These are phyloP conservation scores for Pelomyxa schiedti DNA, from an alignment of 78 protist genomes.

Conservation along the genomic window DNA sequence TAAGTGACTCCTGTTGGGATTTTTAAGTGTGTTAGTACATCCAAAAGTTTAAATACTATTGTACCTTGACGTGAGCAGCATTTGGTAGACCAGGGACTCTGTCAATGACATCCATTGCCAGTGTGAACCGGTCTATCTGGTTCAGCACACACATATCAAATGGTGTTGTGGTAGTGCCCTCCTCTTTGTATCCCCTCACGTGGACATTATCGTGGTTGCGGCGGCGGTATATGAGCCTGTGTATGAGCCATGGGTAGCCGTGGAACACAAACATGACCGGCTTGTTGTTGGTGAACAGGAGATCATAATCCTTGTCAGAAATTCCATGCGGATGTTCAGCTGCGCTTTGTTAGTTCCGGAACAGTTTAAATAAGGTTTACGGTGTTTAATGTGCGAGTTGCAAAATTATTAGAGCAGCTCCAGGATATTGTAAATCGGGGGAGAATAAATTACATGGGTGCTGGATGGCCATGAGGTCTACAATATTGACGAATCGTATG, in stretches of 20 bases:
- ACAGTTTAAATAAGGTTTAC: too few relatives aligned
- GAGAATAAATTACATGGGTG: too few relatives aligned
- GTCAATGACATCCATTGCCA: neutral
- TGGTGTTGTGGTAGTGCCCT: slow-evolving; percentile 15
- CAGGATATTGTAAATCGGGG: too few relatives aligned
- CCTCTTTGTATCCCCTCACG: slow-evolving; percentile 6
- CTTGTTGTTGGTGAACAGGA: neutral
- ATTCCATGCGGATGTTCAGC: slow-evolving; percentile 3
- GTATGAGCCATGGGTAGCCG: neutral
- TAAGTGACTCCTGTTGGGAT: too few relatives aligned
- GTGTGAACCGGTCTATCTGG: neutral
- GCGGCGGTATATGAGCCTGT: neutral
- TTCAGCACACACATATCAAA: slow-evolving; percentile 4
- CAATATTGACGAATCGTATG: neutral
- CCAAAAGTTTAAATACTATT: too few relatives aligned
- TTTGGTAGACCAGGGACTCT: neutral
- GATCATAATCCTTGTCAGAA: neutral
- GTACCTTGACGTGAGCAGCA: too few relatives aligned
- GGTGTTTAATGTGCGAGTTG: too few relatives aligned
- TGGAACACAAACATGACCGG: neutral
- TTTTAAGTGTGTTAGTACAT: too few relatives aligned
- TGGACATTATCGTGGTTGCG: neutral
- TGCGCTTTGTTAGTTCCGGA: too few relatives aligned
- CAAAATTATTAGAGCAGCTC: too few relatives aligned
- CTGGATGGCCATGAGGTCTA: neutral